Percentiles rank a stretch among this genome's conserved stretches.
Evolutionary conservation across 192 early-diverging fungal genomes (phyloP).

Genomic region (Haplosporangium gracile): DNA sequence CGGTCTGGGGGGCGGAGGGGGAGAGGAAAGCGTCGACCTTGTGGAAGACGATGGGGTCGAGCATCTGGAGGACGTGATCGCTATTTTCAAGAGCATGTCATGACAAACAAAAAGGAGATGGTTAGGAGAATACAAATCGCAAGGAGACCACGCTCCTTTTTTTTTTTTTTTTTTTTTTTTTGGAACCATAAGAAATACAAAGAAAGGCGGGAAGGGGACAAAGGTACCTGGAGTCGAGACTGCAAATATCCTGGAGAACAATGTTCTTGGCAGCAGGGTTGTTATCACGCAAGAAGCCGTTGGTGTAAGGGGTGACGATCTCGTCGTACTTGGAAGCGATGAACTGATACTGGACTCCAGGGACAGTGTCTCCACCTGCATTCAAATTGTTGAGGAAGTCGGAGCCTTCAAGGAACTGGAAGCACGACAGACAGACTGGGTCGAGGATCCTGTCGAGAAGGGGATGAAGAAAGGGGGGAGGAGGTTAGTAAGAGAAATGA

Average conservation of each 20-base stretch:
- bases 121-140: not conserved
- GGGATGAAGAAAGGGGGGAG: not conserved
- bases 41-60: slow-evolving; percentile 13
- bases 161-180: no score
- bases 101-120: not conserved
- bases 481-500: not conserved
- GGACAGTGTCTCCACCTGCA: slow-evolving; percentile 15
- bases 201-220: not conserved
- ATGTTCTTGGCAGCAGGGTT: slow-evolving; percentile 10
- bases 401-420: not conserved
- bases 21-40: slow-evolving; percentile 5
- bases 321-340: slow-evolving; percentile 3
- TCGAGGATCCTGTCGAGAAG: not conserved
- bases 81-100: not conserved
- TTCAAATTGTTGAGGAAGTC: slow-evolving; percentile 13
- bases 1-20: slow-evolving; percentile 7
- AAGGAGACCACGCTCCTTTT: no score
- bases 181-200: not conserved
- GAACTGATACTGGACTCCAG: slow-evolving; percentile 19
- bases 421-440: not conserved
- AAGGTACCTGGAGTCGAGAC: not conserved
- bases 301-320: slow-evolving; percentile 21
- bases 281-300: slow-evolving; percentile 2
- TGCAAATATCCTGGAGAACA: slow-evolving; percentile 15
- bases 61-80: not conserved